Evolutionary conservation across 1,139 yeast genomes (phyloP).

Genomic region (Candida buenavistaensis): DNA sequence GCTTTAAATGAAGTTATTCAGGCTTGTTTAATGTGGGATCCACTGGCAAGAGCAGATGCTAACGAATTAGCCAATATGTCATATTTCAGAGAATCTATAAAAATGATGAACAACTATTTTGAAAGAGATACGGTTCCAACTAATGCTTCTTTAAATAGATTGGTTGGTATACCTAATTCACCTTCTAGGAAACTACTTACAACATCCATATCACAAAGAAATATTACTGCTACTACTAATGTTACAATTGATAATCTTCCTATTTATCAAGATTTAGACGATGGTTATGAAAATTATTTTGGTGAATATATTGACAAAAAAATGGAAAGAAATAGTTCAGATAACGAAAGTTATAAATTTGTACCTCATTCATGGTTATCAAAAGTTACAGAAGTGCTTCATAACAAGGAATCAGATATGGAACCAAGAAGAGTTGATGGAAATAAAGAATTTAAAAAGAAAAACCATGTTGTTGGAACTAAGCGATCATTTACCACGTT

Average conservation of each 20-base stretch:
- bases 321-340: conserved; percentile 1
- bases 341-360: conserved; percentile 1
- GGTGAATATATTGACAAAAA: conserved; percentile 7
- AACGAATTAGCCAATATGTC: conserved; percentile 45
- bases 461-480: conserved; percentile 4
- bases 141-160: conserved; percentile 9
- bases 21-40: conserved; percentile 67
- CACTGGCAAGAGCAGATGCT: conserved; percentile 51
- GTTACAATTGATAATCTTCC: conserved; percentile 9
- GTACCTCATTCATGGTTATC: conserved; percentile 7
- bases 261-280: conserved; percentile 24
- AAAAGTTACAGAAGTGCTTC: conserved; percentile 7
- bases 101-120: conserved; percentile 11
- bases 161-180: conserved; percentile 12
- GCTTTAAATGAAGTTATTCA: conserved; percentile 52
- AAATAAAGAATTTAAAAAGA: conserved; percentile 1
- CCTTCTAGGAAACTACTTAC: conserved; percentile 9
- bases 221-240: background rate
- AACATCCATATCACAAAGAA: conserved; percentile 2
- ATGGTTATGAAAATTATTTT: conserved; percentile 28
- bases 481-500: conserved; percentile 13
- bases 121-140: conserved; percentile 8
- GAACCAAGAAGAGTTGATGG: conserved; percentile 7
- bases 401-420: conserved; percentile 4
- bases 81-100: conserved; percentile 49